phyloP scores from a whole-genome alignment of 805 yeast genomes.

The Monosporozyma unispora region DNA sequence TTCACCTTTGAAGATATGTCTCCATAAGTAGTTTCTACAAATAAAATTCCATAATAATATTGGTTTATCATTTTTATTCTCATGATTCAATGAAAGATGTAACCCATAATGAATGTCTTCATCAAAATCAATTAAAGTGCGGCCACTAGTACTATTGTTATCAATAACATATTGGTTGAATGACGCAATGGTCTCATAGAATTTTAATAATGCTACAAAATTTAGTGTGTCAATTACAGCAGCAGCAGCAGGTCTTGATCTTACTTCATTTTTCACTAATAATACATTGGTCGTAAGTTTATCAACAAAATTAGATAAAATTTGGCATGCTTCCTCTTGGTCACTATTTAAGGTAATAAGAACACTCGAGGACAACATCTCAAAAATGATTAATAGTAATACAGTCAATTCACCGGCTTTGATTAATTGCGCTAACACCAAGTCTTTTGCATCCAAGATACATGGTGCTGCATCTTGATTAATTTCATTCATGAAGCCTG shows the following conservation, averaged over 20 bases:
- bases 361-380: constrained; percentile 23
- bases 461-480: not conserved
- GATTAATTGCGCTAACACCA: constrained; percentile 16
- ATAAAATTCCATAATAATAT: constrained; percentile 24
- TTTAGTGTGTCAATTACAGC: constrained; percentile 14
- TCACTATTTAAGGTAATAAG: constrained; percentile 23
- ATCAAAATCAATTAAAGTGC: constrained; percentile 16
- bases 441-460: constrained; percentile 11
- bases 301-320: constrained; percentile 10
- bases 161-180: constrained; percentile 5
- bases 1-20: constrained; percentile 24
- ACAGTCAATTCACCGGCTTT: constrained; percentile 16
- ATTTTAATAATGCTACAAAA: constrained; percentile 19
- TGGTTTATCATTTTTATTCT: constrained; percentile 14
- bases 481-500: constrained; percentile 15
- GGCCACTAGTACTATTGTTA: constrained; percentile 7
- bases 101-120: constrained; percentile 26
- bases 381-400: constrained; percentile 19
- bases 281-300: constrained; percentile 12
- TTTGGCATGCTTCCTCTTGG: constrained; percentile 11
- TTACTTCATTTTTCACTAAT: constrained; percentile 14
- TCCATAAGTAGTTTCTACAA: constrained; percentile 24
- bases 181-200: constrained; percentile 11
- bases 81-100: constrained; percentile 21
- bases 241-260: constrained; percentile 11